Conservation (phyloP, 306 rosid species). For the Crataegus laevigata region DNA sequence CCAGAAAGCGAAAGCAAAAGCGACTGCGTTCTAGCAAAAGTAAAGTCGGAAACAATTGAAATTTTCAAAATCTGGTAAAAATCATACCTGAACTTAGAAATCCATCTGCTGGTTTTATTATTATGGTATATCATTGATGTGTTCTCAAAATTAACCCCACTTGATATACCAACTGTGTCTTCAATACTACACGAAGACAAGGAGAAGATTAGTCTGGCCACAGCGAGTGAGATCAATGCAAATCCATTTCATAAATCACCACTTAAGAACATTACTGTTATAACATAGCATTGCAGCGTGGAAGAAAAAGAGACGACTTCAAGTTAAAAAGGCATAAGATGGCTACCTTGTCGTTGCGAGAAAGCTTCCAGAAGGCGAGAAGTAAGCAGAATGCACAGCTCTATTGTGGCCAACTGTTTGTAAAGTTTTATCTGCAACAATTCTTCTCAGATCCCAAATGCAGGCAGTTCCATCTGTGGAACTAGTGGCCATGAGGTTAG, state of each 20-base stretch:
- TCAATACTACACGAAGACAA: conserved; percentile 45
- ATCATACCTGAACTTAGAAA: conserved; percentile 66
- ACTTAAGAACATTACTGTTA: neutral
- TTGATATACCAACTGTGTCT: conserved; percentile 52
- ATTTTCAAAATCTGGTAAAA: conserved; percentile 4
- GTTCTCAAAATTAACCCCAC: conserved; percentile 57
- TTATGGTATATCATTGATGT: conserved; percentile 34
- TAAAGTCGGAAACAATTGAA: neutral
- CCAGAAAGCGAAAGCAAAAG: too few relatives aligned
- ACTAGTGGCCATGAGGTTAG: conserved; percentile 67
- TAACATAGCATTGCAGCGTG: neutral
- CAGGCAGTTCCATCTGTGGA: conserved; percentile 79
- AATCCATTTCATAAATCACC: neutral
- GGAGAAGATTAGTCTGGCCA: neutral
- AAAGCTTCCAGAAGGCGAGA: conserved; percentile 78
- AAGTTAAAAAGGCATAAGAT: neutral
- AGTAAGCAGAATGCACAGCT: conserved; percentile 77
- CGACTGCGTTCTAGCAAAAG: neutral
- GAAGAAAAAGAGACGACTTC: neutral
- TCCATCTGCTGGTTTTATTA: conserved; percentile 68
- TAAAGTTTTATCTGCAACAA: conserved; percentile 28
- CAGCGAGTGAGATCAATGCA: conserved; percentile 2
- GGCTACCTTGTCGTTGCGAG: conserved; percentile 77
- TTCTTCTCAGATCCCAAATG: conserved; percentile 84
- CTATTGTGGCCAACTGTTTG: conserved; percentile 45